These are phyloP conservation scores for Emericellopsis cladophorae DNA, from an alignment of 2,329 filamentous ascomycete genomes.

Conservation along the genomic window DNA sequence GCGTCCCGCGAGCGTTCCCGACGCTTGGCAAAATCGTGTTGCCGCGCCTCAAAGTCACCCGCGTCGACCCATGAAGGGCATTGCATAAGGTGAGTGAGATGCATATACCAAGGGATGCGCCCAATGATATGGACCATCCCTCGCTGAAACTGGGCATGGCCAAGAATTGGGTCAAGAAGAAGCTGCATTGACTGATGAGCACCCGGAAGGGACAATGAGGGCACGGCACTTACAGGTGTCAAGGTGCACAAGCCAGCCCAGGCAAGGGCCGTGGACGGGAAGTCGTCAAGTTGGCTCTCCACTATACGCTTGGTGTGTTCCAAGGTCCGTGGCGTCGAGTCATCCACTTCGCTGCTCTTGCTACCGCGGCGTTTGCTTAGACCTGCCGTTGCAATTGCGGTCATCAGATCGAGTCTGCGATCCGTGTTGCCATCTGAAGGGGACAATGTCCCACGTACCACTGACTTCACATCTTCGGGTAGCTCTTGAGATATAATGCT, in stretches of 20 bases:
- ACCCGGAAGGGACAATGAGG: background rate
- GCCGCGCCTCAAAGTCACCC: slow-evolving; percentile 8
- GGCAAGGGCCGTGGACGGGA: slow-evolving; percentile 16
- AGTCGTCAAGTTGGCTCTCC: slow-evolving; percentile 10
- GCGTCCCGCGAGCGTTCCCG: slow-evolving; percentile 9
- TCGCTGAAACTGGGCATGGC: slow-evolving; percentile 13
- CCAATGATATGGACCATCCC: slow-evolving; percentile 17
- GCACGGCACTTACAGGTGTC: slow-evolving; percentile 17
- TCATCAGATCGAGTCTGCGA: slow-evolving; percentile 15
- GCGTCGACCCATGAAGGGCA: slow-evolving; percentile 5
- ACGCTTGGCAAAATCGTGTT: slow-evolving; percentile 9
- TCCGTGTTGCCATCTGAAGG: slow-evolving; percentile 8
- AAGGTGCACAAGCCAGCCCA: slow-evolving; percentile 23
- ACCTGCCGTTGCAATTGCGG: slow-evolving; percentile 14
- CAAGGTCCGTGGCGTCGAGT: slow-evolving; percentile 14
- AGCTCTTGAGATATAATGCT: slow-evolving; percentile 20
- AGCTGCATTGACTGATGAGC: slow-evolving; percentile 9
- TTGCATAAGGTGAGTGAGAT: slow-evolving; percentile 13
- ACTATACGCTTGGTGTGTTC: slow-evolving; percentile 13
- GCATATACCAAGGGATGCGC: slow-evolving; percentile 21
- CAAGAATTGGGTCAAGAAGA: slow-evolving; percentile 20
- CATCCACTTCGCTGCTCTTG: slow-evolving; percentile 13
- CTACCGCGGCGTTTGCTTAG: slow-evolving; percentile 14
- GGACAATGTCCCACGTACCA: slow-evolving; percentile 12
- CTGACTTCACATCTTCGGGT: slow-evolving; percentile 16